Conservation (phyloP, 352 stramenopile genomes). For the Globisporangium parvum region DNA sequence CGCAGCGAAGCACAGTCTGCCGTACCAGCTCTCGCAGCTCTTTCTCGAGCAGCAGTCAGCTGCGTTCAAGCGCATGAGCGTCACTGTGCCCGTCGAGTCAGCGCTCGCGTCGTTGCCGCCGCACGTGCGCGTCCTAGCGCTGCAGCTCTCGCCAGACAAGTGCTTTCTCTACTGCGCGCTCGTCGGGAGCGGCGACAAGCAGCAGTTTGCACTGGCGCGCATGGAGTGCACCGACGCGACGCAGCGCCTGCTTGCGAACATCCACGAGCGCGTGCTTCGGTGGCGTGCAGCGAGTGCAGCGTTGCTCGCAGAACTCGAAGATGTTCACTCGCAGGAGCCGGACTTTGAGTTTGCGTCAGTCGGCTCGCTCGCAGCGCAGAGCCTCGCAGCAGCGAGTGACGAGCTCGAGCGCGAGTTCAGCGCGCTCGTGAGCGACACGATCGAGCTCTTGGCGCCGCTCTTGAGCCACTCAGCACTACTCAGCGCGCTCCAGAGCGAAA, state of each 20-base stretch:
- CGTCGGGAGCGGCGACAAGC: conserved; percentile 27
- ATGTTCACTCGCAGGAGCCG: conserved; percentile 26
- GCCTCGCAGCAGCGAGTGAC: conserved; percentile 20
- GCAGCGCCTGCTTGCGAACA: conserved; percentile 16
- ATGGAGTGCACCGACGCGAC: conserved; percentile 55
- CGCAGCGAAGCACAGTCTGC: conserved; percentile 39
- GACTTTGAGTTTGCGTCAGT: conserved; percentile 29
- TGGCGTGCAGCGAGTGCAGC: conserved; percentile 39
- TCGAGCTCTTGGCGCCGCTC: conserved; percentile 39
- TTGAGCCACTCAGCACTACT: conserved; percentile 46
- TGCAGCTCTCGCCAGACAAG: conserved; percentile 66
- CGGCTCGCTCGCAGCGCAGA: conserved; percentile 4
- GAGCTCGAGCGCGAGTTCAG: conserved; percentile 48
- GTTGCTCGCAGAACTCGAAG: conserved; percentile 32
- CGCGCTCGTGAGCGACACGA: conserved; percentile 34
- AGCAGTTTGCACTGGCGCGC: conserved; percentile 30
- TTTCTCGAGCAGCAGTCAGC: conserved; percentile 65
- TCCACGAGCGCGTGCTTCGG: conserved; percentile 22
- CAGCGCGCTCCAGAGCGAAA: conserved; percentile 31
- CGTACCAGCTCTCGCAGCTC: conserved; percentile 59
- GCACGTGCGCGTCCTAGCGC: conserved; percentile 30
- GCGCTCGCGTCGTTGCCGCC: conserved; percentile 37
- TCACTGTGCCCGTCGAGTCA: conserved; percentile 29
- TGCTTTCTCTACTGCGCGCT: conserved; percentile 59
- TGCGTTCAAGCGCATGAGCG: conserved; percentile 51